These are phyloP conservation scores for Penicillium sp. DNA, from an alignment of 2,329 filamentous ascomycete species.

Conservation along the genomic window DNA sequence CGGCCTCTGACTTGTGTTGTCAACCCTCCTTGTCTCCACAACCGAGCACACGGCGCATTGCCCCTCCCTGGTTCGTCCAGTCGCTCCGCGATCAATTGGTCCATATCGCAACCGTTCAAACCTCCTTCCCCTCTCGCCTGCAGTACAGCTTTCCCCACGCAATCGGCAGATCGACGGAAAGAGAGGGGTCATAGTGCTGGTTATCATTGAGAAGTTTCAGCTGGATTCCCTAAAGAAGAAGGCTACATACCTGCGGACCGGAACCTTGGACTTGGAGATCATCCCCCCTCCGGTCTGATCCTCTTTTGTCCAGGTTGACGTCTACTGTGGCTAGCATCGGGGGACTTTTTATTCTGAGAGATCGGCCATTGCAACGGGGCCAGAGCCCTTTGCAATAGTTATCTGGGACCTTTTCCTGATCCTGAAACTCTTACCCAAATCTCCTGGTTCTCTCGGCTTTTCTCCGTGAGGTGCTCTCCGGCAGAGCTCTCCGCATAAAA, in stretches of 20 bases:
- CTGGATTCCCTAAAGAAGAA: conserved; percentile 21
- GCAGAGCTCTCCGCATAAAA: conserved; percentile 43
- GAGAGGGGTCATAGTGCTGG: conserved; percentile 25
- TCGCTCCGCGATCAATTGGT: conserved; percentile 30
- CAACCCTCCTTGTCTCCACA: conserved; percentile 16
- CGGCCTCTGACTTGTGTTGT: conserved; percentile 27
- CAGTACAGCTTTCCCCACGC: conserved; percentile 37
- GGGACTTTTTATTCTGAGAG: conserved; percentile 3
- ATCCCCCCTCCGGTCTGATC: conserved; percentile 12
- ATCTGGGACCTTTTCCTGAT: conserved; percentile 16
- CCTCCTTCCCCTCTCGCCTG: conserved; percentile 21
- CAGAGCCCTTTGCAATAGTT: conserved; percentile 25
- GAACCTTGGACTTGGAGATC: conserved; percentile 22
- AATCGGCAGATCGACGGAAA: conserved; percentile 31
- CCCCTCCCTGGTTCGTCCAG: conserved; percentile 16
- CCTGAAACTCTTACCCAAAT: conserved; percentile 2
- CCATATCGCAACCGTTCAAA: conserved; percentile 26
- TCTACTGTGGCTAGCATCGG: conserved; percentile 21
- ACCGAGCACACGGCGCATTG: conserved; percentile 14
- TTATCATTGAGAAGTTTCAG: conserved; percentile 18
- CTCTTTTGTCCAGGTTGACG: conserved; percentile 17
- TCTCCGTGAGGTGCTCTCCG: conserved; percentile 39
- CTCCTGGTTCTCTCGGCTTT: conserved; percentile 20
- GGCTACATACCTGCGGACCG: conserved; percentile 11
- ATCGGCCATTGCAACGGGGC: conserved; percentile 21